Base-by-base conservation (phyloP, 441 rosid genomes). In the Corymbia citriodora region DNA sequence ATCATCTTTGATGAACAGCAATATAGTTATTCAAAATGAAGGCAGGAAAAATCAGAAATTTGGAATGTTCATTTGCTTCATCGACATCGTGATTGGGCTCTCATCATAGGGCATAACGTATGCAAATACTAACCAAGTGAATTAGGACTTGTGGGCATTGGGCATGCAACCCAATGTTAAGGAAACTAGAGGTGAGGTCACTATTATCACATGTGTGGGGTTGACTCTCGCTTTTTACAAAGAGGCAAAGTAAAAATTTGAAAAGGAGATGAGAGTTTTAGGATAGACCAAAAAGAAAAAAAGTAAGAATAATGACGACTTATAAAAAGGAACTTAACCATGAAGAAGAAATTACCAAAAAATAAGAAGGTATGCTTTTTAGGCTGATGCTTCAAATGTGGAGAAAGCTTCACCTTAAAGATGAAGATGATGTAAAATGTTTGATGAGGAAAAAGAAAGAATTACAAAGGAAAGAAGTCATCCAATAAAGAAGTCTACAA, bases 161-260 rank as follows among this genome's bases (percentile, higher is more conserved):
- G 13, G 65, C 65, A 59, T 25, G 65, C 14, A 59, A 4, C 65
- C 65, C 0, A 10, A 0, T 23, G 29, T 27, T 23, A 25, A 59
- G n/a, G n/a, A 29, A 59, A 29, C 0, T 2, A 3, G 14, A 59
- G n/a, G n/a, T 4, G 0, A 14, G 65, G 65, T n/a, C 27, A 6
- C 65, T 25, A 59, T 59, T 10, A 59, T 59, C 65, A 25, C 0
- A 59, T 2, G 1, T 59, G 65, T 3, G 25, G 0, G 65, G n/a
- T 59, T 59, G n/a, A 59, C 65, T 59, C 29, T 59, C 65, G 25
- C n/a, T 59, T 59, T 52, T 10, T 59, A 13, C 27, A 59, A 4
- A 23, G 63, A 23, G 7, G 13, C 0, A 57, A 12, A 57, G 23
- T 57, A 57, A 57, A 9, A 57, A 27, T 8, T 0, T 21, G 63